Evolutionary conservation across 805 yeast genomes (phyloP), one percentile per base, ranked within the genome.

Genomic region (Saturnispora serradocipensis): DNA sequence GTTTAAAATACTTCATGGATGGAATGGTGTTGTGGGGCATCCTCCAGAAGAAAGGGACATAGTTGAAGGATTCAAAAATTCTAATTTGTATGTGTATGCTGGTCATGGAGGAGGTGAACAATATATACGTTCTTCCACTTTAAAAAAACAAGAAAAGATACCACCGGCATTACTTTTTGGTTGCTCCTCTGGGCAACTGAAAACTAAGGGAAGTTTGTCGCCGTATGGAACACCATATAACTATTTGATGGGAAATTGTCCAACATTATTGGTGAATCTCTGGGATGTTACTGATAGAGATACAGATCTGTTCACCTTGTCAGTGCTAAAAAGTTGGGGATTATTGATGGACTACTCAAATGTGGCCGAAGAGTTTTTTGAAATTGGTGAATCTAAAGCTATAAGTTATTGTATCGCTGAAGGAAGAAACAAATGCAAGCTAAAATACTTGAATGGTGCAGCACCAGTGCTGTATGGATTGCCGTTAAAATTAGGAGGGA

Each of bases 281-380:
- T 93, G 99, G 99, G 97, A 89, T 65, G 97, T 93, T 4, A 93
- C 98, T 0, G 98, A 93, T 66, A 89, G 86, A 58, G 99, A 93
- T 64, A 87, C 88, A 48, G 98, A 93, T 66, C 75, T 74, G 58
- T 88, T 90, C 58, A 84, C 88, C 24, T 54, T 74, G 9, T 70
- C 77, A 2, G 63, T 87, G 38, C 75, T 93, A 57, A 73, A 74
- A 2, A 71, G 73, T 54, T 84, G 93, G 83, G 93, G 93, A 0
- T 62, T 87, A 13, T 62, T 75, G 44, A 64, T 59, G 15, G 70
- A 64, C 27, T 60, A 62, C 8, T 60, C 60, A 44, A 35, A 39
- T 25, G 20, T 34, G 10, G 13, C 20, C 15, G 52, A 58, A 4
- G 59, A 57, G 15, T 53, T 55, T 6, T 48, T 51, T 22, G 66